Evolutionary conservation across 768 basidiomycete genomes (phyloP).

Genomic region (Termitomyces sp.): DNA sequence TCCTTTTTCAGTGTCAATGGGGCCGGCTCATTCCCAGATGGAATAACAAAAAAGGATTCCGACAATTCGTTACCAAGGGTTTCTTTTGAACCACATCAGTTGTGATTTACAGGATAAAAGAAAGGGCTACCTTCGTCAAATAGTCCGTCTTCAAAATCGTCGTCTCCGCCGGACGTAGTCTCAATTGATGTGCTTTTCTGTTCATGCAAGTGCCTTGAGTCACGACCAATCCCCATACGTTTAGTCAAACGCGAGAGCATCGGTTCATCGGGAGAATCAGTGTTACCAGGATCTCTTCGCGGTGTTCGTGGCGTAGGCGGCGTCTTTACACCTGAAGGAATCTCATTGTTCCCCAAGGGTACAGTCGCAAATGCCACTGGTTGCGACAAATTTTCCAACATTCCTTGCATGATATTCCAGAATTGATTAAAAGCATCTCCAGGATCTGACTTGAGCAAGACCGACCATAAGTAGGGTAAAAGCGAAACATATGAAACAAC

Average conservation of each 20-base stretch:
- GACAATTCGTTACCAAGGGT: constrained; percentile 59
- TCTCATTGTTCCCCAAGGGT: constrained; percentile 50
- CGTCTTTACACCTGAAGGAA: constrained; percentile 20
- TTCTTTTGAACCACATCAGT: constrained; percentile 4
- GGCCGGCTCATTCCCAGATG: constrained; percentile 51
- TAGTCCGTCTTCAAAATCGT: constrained; percentile 59
- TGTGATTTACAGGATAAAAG: background rate
- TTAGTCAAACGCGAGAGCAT: constrained; percentile 53
- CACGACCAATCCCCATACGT: constrained; percentile 38
- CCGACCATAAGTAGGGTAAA: constrained; percentile 4
- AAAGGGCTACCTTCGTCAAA: constrained; percentile 53
- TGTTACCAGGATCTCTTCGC: constrained; percentile 55
- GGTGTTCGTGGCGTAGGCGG: constrained; percentile 20
- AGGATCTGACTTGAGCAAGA: constrained; percentile 55
- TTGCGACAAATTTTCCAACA: constrained; percentile 82
- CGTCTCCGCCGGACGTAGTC: constrained; percentile 21
- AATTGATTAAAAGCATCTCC: constrained; percentile 86
- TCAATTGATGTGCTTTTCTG: constrained; percentile 10
- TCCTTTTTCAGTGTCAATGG: constrained; percentile 53
- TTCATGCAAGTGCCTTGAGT: constrained; percentile 16
- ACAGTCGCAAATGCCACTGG: constrained; percentile 81
- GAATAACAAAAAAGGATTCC: constrained; percentile 75
- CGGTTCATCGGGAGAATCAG: constrained; percentile 56
- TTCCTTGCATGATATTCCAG: constrained; percentile 84
- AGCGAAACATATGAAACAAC: constrained; percentile 18